A percentile compares a stretch with the other conserved stretches of the same genome.
phyloP scores from a whole-genome alignment of 176 grass and related monocot species.

The Puccinellia tenuiflora region DNA sequence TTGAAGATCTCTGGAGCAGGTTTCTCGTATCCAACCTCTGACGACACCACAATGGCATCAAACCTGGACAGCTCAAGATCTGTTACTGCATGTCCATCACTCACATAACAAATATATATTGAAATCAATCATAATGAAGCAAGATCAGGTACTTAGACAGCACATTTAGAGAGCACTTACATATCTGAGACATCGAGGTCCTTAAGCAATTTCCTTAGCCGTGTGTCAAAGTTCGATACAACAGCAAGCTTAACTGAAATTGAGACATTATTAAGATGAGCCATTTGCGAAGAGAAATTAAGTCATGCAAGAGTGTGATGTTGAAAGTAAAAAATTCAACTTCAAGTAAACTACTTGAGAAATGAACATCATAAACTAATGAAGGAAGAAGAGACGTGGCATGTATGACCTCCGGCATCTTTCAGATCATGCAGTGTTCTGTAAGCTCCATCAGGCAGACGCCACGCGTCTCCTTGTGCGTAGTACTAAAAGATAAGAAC shows the following conservation, averaged over 20 bases:
- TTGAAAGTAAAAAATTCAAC: neutral
- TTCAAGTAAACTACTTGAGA: neutral
- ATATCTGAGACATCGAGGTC: slow-evolving; percentile 66
- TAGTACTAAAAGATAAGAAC: slow-evolving; percentile 43
- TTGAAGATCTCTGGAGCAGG: slow-evolving; percentile 88
- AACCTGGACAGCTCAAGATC: slow-evolving; percentile 64
- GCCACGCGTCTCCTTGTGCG: slow-evolving; percentile 77
- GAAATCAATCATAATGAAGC: neutral
- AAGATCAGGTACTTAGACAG: neutral
- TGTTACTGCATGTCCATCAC: slow-evolving; percentile 25
- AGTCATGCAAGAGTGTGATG: neutral
- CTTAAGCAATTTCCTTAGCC: slow-evolving; percentile 62
- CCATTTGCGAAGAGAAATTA: neutral
- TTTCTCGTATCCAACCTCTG: slow-evolving; percentile 90
- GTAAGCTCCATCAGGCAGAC: slow-evolving; percentile 56
- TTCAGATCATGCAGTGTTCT: slow-evolving; percentile 51
- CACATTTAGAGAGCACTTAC: slow-evolving; percentile 35
- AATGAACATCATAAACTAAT: slow-evolving; percentile 7
- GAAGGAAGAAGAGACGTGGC: slow-evolving; percentile 27
- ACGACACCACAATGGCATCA: slow-evolving; percentile 91
- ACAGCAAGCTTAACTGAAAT: slow-evolving; percentile 91
- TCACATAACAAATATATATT: neutral
- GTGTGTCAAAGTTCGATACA: slow-evolving; percentile 88
- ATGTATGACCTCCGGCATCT: slow-evolving; percentile 66
- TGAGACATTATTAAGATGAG: slow-evolving; percentile 21